Evolutionary conservation across 2,329 filamentous ascomycete species (phyloP).

Genomic region (Cordyceps militaris): DNA sequence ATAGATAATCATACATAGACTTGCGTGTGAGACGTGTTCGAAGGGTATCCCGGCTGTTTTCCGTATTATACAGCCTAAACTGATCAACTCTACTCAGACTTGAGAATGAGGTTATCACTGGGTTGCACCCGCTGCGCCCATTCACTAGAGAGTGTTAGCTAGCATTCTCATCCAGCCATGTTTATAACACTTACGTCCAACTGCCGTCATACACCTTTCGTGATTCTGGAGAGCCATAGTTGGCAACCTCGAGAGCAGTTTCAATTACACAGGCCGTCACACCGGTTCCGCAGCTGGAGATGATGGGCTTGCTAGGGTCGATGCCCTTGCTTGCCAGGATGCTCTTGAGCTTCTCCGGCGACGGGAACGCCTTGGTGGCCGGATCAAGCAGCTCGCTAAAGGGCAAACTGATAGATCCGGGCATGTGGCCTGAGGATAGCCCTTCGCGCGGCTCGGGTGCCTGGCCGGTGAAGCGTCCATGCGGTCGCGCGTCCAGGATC

Average conservation of each 20-base stretch:
- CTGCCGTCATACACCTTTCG: slow-evolving; percentile 88
- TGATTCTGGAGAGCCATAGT: slow-evolving; percentile 58
- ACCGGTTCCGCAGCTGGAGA: slow-evolving; percentile 86
- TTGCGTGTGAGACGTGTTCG: not conserved
- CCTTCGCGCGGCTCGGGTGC: slow-evolving; percentile 83
- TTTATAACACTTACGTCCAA: slow-evolving; percentile 71
- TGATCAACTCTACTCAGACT: slow-evolving; percentile 31
- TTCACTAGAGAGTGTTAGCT: slow-evolving; percentile 40
- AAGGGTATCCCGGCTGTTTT: slow-evolving; percentile 5
- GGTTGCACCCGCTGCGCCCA: slow-evolving; percentile 61
- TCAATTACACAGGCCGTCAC: slow-evolving; percentile 91
- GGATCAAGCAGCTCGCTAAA: slow-evolving; percentile 75
- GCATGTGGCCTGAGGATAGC: slow-evolving; percentile 85
- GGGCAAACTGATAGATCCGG: slow-evolving; percentile 76
- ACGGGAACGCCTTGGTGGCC: slow-evolving; percentile 70
- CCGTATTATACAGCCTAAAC: slow-evolving; percentile 13
- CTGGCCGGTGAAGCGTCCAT: slow-evolving; percentile 72
- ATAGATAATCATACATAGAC: slow-evolving; percentile 7
- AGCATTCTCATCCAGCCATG: not conserved
- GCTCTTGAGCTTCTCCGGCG: slow-evolving; percentile 62
- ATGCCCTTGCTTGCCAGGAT: slow-evolving; percentile 76
- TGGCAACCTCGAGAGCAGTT: slow-evolving; percentile 72
- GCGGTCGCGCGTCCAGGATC: slow-evolving; percentile 78
- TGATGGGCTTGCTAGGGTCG: slow-evolving; percentile 71
- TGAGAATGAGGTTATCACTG: slow-evolving; percentile 55